Percentiles rank a stretch among this genome's conserved stretches.
These are phyloP conservation scores for button mushroom (Agaricus bisporus) DNA, from an alignment of 768 basidiomycete species.

Conservation along the genomic window DNA sequence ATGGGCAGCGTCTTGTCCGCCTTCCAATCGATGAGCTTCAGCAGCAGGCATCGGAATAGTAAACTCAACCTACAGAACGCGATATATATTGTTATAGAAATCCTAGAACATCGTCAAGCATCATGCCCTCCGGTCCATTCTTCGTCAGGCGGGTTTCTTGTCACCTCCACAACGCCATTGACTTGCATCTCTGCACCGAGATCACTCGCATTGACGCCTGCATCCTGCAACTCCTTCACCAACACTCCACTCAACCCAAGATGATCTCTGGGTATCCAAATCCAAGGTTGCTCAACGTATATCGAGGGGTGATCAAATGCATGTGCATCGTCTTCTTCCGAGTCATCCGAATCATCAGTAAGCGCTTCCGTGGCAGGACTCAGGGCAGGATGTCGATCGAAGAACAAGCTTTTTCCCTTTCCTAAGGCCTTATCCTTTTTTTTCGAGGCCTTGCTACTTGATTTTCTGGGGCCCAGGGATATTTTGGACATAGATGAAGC, in stretches of 20 bases:
- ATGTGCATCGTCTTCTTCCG: slow-evolving; percentile 31
- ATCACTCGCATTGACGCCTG: slow-evolving; percentile 38
- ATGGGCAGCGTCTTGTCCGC: slow-evolving; percentile 65
- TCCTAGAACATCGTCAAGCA: slow-evolving; percentile 13
- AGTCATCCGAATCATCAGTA: slow-evolving; percentile 24
- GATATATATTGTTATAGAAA: background rate
- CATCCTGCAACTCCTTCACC: slow-evolving; percentile 28
- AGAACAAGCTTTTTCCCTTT: slow-evolving; percentile 2
- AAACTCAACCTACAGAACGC: background rate
- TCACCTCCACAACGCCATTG: slow-evolving; percentile 38
- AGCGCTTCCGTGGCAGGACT: slow-evolving; percentile 26
- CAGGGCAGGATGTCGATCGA: slow-evolving; percentile 14
- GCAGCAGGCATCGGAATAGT: slow-evolving; percentile 18
- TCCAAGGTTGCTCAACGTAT: slow-evolving; percentile 38
- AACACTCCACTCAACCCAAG: slow-evolving; percentile 36
- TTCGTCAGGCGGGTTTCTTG: slow-evolving; percentile 39
- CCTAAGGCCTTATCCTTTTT: slow-evolving; percentile 12
- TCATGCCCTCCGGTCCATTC: slow-evolving; percentile 35
- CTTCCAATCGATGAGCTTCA: slow-evolving; percentile 66
- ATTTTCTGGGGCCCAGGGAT: slow-evolving; percentile 9
- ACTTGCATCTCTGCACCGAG: slow-evolving; percentile 37
- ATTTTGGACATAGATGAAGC: slow-evolving; percentile 2
- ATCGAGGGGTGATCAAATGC: slow-evolving; percentile 45
- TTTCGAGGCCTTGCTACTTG: slow-evolving; percentile 7
- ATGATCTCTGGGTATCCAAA: slow-evolving; percentile 39